A percentile compares a stretch with the other conserved stretches of the same genome.
These are phyloP conservation scores for Backusella tarrabulga DNA, from an alignment of 192 early-diverging fungal species.

Conservation along the genomic window DNA sequence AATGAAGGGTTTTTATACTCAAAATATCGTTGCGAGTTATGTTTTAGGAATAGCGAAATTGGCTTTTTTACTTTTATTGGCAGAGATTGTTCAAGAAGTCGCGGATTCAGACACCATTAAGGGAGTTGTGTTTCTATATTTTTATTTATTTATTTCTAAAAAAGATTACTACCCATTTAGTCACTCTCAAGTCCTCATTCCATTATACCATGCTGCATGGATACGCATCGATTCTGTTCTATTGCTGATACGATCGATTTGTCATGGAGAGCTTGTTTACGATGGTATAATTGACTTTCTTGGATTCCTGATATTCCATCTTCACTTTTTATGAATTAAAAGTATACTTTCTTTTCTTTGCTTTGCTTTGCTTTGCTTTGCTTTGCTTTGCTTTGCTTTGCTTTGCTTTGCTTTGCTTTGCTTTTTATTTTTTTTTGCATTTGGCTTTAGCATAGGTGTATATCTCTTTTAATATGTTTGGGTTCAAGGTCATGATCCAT, in stretches of 20 bases:
- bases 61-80: background rate
- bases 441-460: too few species aligned
- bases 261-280: background rate
- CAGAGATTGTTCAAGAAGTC: background rate
- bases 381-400: too few species aligned
- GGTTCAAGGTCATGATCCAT: background rate
- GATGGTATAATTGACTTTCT: too few species aligned
- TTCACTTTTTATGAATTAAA: too few species aligned
- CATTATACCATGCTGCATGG: background rate
- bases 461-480: too few species aligned
- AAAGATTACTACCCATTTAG: background rate
- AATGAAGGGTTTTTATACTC: background rate
- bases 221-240: background rate
- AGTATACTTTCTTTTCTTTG: too few species aligned
- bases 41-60: background rate
- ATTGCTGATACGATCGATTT: background rate
- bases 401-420: too few species aligned
- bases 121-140: background rate
- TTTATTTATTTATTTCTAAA: background rate
- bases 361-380: too few species aligned
- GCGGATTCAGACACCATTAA: background rate
- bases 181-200: background rate
- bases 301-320: too few species aligned
- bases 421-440: too few species aligned
- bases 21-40: background rate